These are phyloP conservation scores for Leishmania aethiopica DNA, from an alignment of 208 protist species.

Conservation along the genomic window DNA sequence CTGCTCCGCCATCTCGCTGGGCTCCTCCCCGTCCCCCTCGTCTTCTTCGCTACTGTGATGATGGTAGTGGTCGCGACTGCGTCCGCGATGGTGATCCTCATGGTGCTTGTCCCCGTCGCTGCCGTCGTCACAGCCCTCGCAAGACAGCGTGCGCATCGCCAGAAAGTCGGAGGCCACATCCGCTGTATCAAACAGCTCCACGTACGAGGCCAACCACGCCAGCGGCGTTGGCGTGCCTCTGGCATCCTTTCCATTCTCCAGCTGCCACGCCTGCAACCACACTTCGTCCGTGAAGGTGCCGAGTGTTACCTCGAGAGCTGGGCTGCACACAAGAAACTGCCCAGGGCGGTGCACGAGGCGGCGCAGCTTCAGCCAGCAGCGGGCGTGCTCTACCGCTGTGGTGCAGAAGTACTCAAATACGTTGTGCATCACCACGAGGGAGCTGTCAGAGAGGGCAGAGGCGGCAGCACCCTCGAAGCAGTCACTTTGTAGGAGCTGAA, in stretches of 20 bases:
- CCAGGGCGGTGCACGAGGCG: slow-evolving; percentile 40
- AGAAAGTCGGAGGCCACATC: slow-evolving; percentile 33
- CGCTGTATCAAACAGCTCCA: slow-evolving; percentile 29
- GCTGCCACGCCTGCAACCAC: slow-evolving; percentile 22
- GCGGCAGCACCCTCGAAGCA: slow-evolving; percentile 67
- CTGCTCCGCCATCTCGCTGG: slow-evolving; percentile 39
- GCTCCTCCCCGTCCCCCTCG: slow-evolving; percentile 11
- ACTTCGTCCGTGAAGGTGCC: slow-evolving; percentile 11
- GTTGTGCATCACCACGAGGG: slow-evolving; percentile 88
- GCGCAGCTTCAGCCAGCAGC: slow-evolving; percentile 70
- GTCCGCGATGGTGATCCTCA: neutral
- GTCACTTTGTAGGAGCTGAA: slow-evolving; percentile 53
- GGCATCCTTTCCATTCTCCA: neutral
- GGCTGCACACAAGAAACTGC: slow-evolving; percentile 67
- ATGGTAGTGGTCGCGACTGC: neutral
- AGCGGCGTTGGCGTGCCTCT: neutral
- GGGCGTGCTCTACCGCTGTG: slow-evolving; percentile 49
- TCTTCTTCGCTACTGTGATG: slow-evolving; percentile 3
- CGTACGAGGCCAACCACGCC: slow-evolving; percentile 34
- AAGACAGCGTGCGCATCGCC: slow-evolving; percentile 12
- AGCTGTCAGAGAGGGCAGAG: slow-evolving; percentile 34
- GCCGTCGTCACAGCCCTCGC: neutral
- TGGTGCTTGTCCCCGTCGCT: neutral
- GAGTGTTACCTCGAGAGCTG: slow-evolving; percentile 59
- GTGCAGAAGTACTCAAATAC: slow-evolving; percentile 87